Conservation (phyloP, 352 stramenopile species). For the Phytophthora hybrid region DNA sequence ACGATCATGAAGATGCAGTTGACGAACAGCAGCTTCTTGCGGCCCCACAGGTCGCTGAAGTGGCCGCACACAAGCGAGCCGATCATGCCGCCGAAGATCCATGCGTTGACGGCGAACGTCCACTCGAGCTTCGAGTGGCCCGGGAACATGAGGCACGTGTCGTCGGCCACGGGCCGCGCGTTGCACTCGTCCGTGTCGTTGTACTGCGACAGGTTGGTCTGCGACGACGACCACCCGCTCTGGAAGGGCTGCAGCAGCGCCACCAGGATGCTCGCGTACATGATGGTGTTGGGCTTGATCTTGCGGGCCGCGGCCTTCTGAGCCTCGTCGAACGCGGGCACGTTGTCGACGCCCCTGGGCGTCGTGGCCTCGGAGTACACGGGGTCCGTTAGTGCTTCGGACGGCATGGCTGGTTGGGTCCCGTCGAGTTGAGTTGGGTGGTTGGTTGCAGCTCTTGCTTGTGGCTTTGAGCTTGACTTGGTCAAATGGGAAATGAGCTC, state of each 20-base stretch:
- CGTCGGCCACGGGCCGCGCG: too few species aligned
- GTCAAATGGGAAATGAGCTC: constrained; percentile 16
- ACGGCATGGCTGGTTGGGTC: constrained; percentile 13
- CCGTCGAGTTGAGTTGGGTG: constrained; percentile 1
- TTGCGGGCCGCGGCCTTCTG: constrained; percentile 28
- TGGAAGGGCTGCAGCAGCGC: constrained; percentile 52
- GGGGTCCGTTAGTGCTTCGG: constrained; percentile 24
- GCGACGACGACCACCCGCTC: constrained; percentile 59
- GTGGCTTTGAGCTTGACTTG: constrained; percentile 18
- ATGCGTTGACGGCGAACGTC: constrained; percentile 40
- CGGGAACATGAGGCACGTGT: too few species aligned
- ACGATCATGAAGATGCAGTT: constrained; percentile 45
- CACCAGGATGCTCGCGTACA: constrained; percentile 52
- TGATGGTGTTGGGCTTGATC: constrained; percentile 40
- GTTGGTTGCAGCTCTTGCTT: background rate
- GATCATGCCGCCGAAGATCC: constrained; percentile 64
- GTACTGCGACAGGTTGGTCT: constrained; percentile 44
- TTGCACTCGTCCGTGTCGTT: too few species aligned
- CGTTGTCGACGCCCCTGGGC: constrained; percentile 17
- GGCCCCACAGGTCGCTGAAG: constrained; percentile 38
- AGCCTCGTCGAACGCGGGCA: constrained; percentile 25
- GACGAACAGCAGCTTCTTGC: constrained; percentile 41
- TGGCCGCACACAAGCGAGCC: constrained; percentile 46
- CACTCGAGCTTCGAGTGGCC: background rate
- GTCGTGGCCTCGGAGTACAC: constrained; percentile 31